Percentiles rank a stretch among this genome's conserved stretches.
Evolutionary conservation across 176 grass and related monocot species (phyloP).

Genomic region (Oryza coarctata): DNA sequence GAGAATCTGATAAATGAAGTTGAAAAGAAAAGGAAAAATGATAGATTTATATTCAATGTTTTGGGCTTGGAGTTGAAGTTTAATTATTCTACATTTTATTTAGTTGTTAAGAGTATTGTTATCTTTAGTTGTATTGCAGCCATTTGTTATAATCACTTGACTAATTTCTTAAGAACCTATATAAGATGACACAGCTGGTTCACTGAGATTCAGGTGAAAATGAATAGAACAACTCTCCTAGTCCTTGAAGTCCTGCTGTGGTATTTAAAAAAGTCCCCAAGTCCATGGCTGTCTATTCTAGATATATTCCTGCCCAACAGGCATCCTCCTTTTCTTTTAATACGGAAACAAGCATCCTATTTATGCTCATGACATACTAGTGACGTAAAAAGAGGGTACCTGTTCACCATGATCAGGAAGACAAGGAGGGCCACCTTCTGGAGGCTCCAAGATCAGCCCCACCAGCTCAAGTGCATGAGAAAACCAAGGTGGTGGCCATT

Average conservation of each 20-base stretch:
- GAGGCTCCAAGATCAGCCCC: slow-evolving; percentile 65
- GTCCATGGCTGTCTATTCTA: not conserved
- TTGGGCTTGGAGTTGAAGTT: not conserved
- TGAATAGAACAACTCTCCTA: not conserved
- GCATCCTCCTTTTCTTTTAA: not conserved
- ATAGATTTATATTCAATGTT: not conserved
- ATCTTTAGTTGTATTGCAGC: not conserved
- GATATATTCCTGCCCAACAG: not conserved
- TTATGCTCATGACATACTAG: not conserved
- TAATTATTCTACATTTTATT: not conserved
- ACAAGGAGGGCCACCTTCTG: slow-evolving; percentile 71
- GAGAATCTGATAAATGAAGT: not conserved
- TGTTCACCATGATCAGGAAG: slow-evolving; percentile 74
- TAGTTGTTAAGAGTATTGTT: not conserved
- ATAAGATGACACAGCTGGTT: not conserved
- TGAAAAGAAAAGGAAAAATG: not conserved
- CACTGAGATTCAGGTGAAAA: not conserved
- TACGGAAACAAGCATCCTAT: not conserved
- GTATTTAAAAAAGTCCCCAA: not conserved
- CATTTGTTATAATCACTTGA: not conserved
- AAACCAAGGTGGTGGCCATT: slow-evolving; percentile 40
- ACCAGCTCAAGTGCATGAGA: slow-evolving; percentile 61
- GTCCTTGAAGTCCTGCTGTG: not conserved
- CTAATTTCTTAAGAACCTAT: not conserved
- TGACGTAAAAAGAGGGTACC: slow-evolving; percentile 43